phyloP scores from a whole-genome alignment of 2,329 filamentous ascomycete genomes.

The Exophiala sideris region DNA sequence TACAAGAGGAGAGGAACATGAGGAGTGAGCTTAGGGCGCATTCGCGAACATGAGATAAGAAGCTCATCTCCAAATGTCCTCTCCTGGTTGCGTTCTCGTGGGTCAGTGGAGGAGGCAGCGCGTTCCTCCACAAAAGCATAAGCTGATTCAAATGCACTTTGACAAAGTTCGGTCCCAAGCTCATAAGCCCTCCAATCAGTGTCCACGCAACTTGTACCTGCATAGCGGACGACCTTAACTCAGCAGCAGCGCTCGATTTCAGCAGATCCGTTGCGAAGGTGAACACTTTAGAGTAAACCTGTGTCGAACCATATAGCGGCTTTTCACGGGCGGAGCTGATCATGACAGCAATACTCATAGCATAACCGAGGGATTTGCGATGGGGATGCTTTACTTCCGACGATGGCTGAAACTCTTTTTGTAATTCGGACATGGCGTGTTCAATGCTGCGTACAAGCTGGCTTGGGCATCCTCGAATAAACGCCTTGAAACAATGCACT shows the following conservation, averaged over 20 bases:
- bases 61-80: constrained; percentile 83
- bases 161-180: constrained; percentile 93
- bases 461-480: constrained; percentile 86
- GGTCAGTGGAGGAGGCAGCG: constrained; percentile 86
- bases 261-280: constrained; percentile 87
- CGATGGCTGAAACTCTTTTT: constrained; percentile 70
- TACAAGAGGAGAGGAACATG: constrained; percentile 91
- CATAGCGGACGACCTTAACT: constrained; percentile 84
- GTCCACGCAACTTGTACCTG: constrained; percentile 99
- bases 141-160: constrained; percentile 97
- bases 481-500: constrained; percentile 78
- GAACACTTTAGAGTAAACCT: constrained; percentile 88
- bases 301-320: constrained; percentile 89
- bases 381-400: constrained; percentile 58
- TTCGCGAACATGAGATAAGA: constrained; percentile 89
- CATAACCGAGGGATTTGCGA: constrained; percentile 81
- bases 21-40: constrained; percentile 89
- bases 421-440: constrained; percentile 94
- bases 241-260: constrained; percentile 87
- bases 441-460: constrained; percentile 88
- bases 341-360: constrained; percentile 84
- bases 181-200: constrained; percentile 93
- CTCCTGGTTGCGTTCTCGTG: constrained; percentile 85
- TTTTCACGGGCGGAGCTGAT: constrained; percentile 85
- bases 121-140: constrained; percentile 94